These are phyloP conservation scores for Cyclocybe cylindracea DNA, from an alignment of 768 basidiomycete genomes.

Conservation along the genomic window DNA sequence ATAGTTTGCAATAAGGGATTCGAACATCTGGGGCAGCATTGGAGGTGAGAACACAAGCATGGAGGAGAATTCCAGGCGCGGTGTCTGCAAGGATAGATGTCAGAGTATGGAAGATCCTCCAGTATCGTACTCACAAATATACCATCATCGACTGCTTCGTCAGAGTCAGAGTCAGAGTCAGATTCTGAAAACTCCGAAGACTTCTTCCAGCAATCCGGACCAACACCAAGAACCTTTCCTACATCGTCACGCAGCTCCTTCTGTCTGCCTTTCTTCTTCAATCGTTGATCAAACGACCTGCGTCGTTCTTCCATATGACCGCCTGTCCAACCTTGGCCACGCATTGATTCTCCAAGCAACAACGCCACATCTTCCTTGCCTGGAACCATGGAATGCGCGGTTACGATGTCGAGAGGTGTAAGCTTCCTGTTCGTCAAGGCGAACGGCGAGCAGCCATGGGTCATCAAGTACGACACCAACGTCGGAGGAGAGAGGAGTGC, in stretches of 20 bases:
- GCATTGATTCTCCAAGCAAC: slow-evolving; percentile 89
- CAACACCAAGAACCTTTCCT: slow-evolving; percentile 54
- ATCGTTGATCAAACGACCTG: slow-evolving; percentile 55
- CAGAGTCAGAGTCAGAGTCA: slow-evolving; percentile 45
- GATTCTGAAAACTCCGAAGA: slow-evolving; percentile 44
- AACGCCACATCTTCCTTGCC: slow-evolving; percentile 85
- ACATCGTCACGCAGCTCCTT: slow-evolving; percentile 61
- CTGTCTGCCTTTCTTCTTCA: slow-evolving; percentile 53
- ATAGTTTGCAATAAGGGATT: slow-evolving; percentile 79
- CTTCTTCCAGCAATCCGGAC: slow-evolving; percentile 66
- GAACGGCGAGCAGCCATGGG: slow-evolving; percentile 86
- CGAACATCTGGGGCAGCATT: slow-evolving; percentile 75
- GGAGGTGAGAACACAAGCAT: slow-evolving; percentile 94
- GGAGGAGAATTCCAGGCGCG: slow-evolving; percentile 71
- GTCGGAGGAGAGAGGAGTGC: slow-evolving; percentile 88
- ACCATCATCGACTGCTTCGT: slow-evolving; percentile 49
- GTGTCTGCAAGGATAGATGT: slow-evolving; percentile 52
- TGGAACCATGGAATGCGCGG: slow-evolving; percentile 77
- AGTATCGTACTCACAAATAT: slow-evolving; percentile 43
- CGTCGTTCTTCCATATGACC: slow-evolving; percentile 74
- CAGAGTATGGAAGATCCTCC: slow-evolving; percentile 3
- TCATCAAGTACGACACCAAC: slow-evolving; percentile 88
- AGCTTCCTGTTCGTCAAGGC: slow-evolving; percentile 75
- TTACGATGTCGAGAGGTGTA: slow-evolving; percentile 88
- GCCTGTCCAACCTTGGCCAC: slow-evolving; percentile 79